Conservation (phyloP, 306 rosid genomes). For the Quillaja saponaria region DNA sequence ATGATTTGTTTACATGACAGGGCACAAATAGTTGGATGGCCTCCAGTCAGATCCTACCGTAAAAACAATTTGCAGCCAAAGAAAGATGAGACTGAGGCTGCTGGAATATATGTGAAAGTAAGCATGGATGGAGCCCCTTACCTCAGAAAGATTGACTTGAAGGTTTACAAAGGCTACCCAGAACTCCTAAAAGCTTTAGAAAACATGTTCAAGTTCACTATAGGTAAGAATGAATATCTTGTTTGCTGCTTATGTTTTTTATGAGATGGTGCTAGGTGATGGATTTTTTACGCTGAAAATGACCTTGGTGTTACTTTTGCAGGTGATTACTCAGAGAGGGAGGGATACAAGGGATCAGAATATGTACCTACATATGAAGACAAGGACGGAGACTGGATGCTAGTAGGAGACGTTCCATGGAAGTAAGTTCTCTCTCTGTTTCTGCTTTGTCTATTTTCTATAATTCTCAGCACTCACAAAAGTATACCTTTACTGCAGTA, state of each 20-base stretch:
- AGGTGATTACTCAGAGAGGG: slow-evolving; percentile 83
- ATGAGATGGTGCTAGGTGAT: neutral
- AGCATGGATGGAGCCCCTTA: slow-evolving; percentile 98
- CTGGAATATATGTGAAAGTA: slow-evolving; percentile 75
- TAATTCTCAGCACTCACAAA: slow-evolving; percentile 26
- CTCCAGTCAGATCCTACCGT: slow-evolving; percentile 78
- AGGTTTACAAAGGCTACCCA: slow-evolving; percentile 55
- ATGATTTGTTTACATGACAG: slow-evolving; percentile 37
- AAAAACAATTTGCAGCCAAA: slow-evolving; percentile 59
- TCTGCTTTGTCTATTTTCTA: neutral
- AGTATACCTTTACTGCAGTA: slow-evolving; percentile 43
- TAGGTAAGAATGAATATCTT: slow-evolving; percentile 41
- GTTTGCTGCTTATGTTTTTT: neutral
- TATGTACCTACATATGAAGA: slow-evolving; percentile 88
- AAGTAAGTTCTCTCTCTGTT: slow-evolving; percentile 55
- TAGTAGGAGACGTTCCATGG: slow-evolving; percentile 99
- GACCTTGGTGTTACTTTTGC: slow-evolving; percentile 13
- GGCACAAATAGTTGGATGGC: slow-evolving; percentile 92
- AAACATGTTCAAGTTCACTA: slow-evolving; percentile 73
- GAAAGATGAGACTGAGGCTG: slow-evolving; percentile 48
- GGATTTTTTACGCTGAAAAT: slow-evolving; percentile 8
- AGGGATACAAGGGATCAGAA: slow-evolving; percentile 86
- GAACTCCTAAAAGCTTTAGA: slow-evolving; percentile 71
- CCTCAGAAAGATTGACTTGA: slow-evolving; percentile 83
- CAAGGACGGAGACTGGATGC: slow-evolving; percentile 96